phyloP scores from a whole-genome alignment of 2,329 filamentous ascomycete genomes.

The Phoma herbarum region DNA sequence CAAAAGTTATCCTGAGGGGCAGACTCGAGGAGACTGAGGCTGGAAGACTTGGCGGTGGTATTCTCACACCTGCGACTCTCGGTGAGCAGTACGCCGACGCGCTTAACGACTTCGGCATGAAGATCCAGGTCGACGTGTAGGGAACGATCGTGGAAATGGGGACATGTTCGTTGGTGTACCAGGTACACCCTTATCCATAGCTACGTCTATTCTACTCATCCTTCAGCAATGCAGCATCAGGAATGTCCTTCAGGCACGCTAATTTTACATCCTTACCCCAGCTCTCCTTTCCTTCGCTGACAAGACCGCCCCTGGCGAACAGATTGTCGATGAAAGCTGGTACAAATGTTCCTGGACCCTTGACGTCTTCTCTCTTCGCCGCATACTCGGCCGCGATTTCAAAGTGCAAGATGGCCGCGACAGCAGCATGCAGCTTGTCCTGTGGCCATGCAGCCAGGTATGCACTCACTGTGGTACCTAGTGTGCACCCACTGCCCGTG shows the following conservation, averaged over 20 bases:
- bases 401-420: conserved; percentile 79
- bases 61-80: conserved; percentile 76
- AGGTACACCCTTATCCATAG: not conserved
- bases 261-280: conserved; percentile 29
- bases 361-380: conserved; percentile 66
- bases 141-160: not conserved
- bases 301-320: conserved; percentile 42
- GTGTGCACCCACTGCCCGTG: conserved; percentile 80
- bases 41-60: conserved; percentile 67
- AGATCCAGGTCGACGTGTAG: conserved; percentile 52
- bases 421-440: conserved; percentile 68
- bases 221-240: conserved; percentile 33
- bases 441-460: conserved; percentile 64
- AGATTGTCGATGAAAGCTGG: conserved; percentile 83
- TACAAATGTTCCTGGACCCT: conserved; percentile 86
- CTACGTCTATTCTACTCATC: conserved; percentile 8
- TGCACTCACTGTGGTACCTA: conserved; percentile 82
- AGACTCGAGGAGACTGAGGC: conserved; percentile 57
- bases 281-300: conserved; percentile 24
- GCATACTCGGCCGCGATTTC: conserved; percentile 79
- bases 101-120: conserved; percentile 68
- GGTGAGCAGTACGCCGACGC: conserved; percentile 73
- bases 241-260: conserved; percentile 29
- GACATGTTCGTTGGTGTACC: not conserved
- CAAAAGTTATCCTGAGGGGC: conserved; percentile 71